These are phyloP conservation scores for Aristolochia californica DNA, from an alignment of 164 flowering plant species.

Conservation along the genomic window DNA sequence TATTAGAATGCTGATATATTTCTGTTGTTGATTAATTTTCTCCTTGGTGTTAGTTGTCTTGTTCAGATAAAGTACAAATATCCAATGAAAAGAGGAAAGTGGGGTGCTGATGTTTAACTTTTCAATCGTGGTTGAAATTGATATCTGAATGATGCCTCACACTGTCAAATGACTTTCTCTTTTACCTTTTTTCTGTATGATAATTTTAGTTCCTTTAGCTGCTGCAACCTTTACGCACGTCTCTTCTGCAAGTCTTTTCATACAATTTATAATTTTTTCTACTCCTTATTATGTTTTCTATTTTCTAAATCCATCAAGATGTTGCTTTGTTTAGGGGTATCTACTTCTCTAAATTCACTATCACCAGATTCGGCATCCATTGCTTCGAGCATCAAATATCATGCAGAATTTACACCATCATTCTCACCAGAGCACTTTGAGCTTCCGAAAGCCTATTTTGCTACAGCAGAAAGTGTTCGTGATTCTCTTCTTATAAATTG, in stretches of 20 bases:
- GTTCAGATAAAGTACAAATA: too few relatives aligned
- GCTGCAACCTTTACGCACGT: not conserved
- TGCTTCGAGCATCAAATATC: conserved; percentile 79
- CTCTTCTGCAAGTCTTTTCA: not conserved
- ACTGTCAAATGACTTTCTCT: too few relatives aligned
- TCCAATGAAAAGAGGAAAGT: too few relatives aligned
- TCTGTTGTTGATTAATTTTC: too few relatives aligned
- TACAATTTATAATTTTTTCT: not conserved
- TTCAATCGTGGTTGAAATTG: too few relatives aligned
- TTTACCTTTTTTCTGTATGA: not conserved
- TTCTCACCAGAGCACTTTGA: conserved; percentile 69
- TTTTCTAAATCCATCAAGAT: not conserved
- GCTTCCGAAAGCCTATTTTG: conserved; percentile 66
- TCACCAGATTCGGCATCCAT: conserved; percentile 47
- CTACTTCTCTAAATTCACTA: conserved; percentile 14
- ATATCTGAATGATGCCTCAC: too few relatives aligned
- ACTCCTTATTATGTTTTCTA: not conserved
- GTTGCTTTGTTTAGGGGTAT: conserved; percentile 15
- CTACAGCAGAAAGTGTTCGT: conserved; percentile 85
- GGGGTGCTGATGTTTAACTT: too few relatives aligned
- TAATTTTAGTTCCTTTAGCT: not conserved
- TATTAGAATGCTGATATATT: too few relatives aligned
- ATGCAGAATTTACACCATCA: conserved; percentile 80
- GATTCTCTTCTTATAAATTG: conserved; percentile 75
- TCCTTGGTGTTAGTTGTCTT: too few relatives aligned